A percentile compares a stretch with the other conserved stretches of the same genome.
phyloP scores from a whole-genome alignment of 75 land plant species.

The Pseudotsuga menziesii region DNA sequence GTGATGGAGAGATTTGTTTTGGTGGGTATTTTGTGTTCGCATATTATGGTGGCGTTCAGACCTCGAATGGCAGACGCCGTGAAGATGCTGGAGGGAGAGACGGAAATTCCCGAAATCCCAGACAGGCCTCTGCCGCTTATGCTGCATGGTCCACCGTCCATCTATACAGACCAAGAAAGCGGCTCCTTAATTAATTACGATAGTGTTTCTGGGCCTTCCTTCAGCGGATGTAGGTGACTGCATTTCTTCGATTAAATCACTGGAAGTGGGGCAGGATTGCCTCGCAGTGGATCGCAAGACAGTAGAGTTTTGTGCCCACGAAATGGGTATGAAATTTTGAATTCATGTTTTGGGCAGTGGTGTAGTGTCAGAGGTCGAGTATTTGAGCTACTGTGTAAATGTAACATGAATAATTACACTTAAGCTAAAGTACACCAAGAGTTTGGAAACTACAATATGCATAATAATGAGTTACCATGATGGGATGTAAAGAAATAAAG shows the following conservation, averaged over 20 bases:
- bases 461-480: too few species aligned
- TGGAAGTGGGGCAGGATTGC: not conserved
- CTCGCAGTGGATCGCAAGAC: not conserved
- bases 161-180: not conserved
- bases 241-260: not conserved
- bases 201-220: not conserved
- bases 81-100: slow-evolving; percentile 30
- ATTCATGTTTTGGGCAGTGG: not conserved
- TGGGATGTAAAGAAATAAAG: too few species aligned
- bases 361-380: too few species aligned
- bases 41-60: slow-evolving; percentile 38
- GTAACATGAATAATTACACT: too few species aligned
- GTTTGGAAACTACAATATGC: too few species aligned
- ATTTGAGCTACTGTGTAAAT: too few species aligned
- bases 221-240: not conserved
- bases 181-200: not conserved
- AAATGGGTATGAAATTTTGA: not conserved
- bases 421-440: too few species aligned
- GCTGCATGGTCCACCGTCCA: not conserved
- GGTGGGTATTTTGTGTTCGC: slow-evolving; percentile 40
- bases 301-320: not conserved
- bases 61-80: slow-evolving; percentile 27
- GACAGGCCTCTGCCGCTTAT: slow-evolving; percentile 29
- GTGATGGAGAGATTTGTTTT: slow-evolving; percentile 40
- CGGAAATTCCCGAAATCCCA: slow-evolving; percentile 21